Evolutionary conservation across 148 eudicot genomes (phyloP).

Genomic region (Polygonum aviculare): DNA sequence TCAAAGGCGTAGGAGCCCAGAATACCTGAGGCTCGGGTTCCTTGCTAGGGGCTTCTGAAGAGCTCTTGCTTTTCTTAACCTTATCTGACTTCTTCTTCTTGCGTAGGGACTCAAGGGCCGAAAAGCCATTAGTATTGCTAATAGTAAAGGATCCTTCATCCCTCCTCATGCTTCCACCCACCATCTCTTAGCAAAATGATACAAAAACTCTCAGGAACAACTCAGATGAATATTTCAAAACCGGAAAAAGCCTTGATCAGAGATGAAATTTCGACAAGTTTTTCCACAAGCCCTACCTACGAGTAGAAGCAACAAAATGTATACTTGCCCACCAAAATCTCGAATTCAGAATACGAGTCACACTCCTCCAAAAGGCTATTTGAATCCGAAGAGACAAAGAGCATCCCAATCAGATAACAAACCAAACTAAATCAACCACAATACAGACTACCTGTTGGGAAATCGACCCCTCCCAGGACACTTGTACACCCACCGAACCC

Average conservation of each 20-base stretch:
- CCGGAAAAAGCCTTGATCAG: not conserved
- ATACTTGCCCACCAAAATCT: not conserved
- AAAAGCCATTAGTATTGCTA: constrained; percentile 74
- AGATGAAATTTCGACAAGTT: not conserved
- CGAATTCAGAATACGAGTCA: too few relatives aligned
- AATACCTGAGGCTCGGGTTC: constrained; percentile 38
- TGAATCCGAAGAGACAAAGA: not conserved
- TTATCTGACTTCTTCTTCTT: constrained; percentile 81
- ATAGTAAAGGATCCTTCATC: constrained; percentile 47
- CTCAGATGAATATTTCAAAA: not conserved
- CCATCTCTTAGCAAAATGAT: constrained; percentile 28
- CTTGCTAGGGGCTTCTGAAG: constrained; percentile 30
- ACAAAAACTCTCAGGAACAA: not conserved
- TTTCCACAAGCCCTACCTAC: not conserved
- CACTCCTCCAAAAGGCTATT: not conserved
- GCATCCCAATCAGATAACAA: not conserved
- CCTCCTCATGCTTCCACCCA: constrained; percentile 52
- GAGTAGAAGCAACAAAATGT: not conserved
- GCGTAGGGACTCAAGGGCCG: constrained; percentile 65
- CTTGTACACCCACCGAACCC: too few relatives aligned
- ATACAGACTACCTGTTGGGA: not conserved
- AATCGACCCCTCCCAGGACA: too few relatives aligned
- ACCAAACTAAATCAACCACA: constrained; percentile 2
- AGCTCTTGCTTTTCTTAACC: constrained; percentile 46
- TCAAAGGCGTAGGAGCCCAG: constrained; percentile 71